phyloP scores from a whole-genome alignment of 306 rosid genomes.

The Geum urbanum region DNA sequence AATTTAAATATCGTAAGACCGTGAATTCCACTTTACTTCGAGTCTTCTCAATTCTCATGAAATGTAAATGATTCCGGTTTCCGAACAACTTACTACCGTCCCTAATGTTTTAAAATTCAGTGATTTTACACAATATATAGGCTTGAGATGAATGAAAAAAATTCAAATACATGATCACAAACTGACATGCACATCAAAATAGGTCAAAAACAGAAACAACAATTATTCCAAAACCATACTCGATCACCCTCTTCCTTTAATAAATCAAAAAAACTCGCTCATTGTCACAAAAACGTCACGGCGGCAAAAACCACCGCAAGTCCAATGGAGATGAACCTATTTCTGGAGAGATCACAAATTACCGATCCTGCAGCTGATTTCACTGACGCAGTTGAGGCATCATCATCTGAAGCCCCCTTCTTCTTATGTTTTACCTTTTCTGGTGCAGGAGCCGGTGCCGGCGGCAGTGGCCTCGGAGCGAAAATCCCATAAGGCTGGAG shows the following conservation, averaged over 20 bases:
- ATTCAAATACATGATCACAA: neutral
- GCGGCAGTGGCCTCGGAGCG: constrained; percentile 36
- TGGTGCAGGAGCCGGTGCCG: constrained; percentile 38
- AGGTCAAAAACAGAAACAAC: neutral
- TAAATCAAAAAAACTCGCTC: neutral
- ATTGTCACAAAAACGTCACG: constrained; percentile 17
- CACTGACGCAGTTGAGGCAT: constrained; percentile 14
- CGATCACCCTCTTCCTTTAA: neutral
- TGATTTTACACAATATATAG: too few relatives aligned
- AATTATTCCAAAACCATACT: constrained; percentile 10
- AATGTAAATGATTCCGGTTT: too few relatives aligned
- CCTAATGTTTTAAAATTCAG: too few relatives aligned
- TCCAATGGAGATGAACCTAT: constrained; percentile 25
- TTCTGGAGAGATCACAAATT: constrained; percentile 3
- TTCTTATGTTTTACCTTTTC: constrained; percentile 24
- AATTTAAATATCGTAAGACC: too few relatives aligned
- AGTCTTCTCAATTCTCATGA: too few relatives aligned
- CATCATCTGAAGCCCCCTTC: constrained; percentile 16
- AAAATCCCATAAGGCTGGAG: constrained; percentile 62
- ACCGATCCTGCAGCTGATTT: constrained; percentile 33
- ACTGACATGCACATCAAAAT: neutral
- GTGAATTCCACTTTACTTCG: too few relatives aligned
- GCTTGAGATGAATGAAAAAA: neutral
- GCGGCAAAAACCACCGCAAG: constrained; percentile 26
- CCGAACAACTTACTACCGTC: too few relatives aligned